A percentile compares a stretch with the other conserved stretches of the same genome.
Evolutionary conservation across 75 land plant genomes (phyloP).

Genomic region (Pseudotsuga menziesii): DNA sequence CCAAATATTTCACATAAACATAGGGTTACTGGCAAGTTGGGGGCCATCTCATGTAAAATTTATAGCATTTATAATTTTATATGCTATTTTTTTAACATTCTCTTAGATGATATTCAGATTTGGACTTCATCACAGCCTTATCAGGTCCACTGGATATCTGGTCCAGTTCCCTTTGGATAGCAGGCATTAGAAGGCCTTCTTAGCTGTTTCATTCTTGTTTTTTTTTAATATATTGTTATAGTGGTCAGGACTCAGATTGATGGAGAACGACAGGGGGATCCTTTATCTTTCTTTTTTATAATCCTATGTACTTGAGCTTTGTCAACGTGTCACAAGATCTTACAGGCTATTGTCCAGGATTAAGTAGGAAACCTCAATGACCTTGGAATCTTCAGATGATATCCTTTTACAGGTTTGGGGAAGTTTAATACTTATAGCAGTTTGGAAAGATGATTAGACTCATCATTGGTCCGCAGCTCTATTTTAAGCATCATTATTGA

Average conservation of each 20-base stretch:
- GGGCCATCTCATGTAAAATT: not conserved
- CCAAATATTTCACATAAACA: not conserved
- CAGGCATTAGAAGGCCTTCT: too few species aligned
- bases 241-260: too few species aligned
- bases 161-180: not conserved
- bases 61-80: not conserved
- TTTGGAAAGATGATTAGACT: not conserved
- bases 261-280: too few species aligned
- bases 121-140: not conserved
- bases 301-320: too few species aligned
- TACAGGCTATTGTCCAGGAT: too few species aligned
- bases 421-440: not conserved
- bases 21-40: not conserved
- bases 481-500: too few species aligned
- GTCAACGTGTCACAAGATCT: too few species aligned
- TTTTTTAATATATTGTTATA: too few species aligned
- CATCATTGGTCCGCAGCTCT: too few species aligned
- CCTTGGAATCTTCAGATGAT: not conserved
- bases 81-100: not conserved
- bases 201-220: too few species aligned
- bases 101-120: not conserved
- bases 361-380: not conserved
- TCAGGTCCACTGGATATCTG: not conserved
- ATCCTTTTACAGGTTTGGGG: not conserved
- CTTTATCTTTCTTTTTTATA: too few species aligned